Evolutionary conservation across 176 grass and related monocot species (phyloP).

Genomic region (Triticum aestivum): IWGSC_CS_RefSeq_v2.1 NC_057811.1:472197399-472197898

Average conservation of each 20-base stretch:
- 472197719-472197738: neutral
- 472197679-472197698: neutral
- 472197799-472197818: slow-evolving; percentile 70
- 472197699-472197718: slow-evolving; percentile 19
- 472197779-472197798: slow-evolving; percentile 71
- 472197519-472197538: too few relatives aligned
- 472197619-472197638: slow-evolving; percentile 65
- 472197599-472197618: slow-evolving; percentile 41
- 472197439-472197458: too few relatives aligned
- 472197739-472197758: slow-evolving; percentile 56
- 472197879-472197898: neutral
- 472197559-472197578: neutral
- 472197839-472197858: slow-evolving; percentile 86
- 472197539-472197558: too few relatives aligned
- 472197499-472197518: too few relatives aligned
- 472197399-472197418: too few relatives aligned
- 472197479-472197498: too few relatives aligned
- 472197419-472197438: too few relatives aligned
- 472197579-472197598: slow-evolving; percentile 45
- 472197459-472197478: too few relatives aligned
- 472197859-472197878: slow-evolving; percentile 24
- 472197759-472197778: slow-evolving; percentile 71
- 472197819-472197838: slow-evolving; percentile 70
- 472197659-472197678: slow-evolving; percentile 26
- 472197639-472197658: slow-evolving; percentile 51